Percentiles rank a stretch among this genome's conserved stretches.
phyloP scores from a whole-genome alignment of 2,329 filamentous ascomycete genomes.

The Cordyceps javanica region DNA sequence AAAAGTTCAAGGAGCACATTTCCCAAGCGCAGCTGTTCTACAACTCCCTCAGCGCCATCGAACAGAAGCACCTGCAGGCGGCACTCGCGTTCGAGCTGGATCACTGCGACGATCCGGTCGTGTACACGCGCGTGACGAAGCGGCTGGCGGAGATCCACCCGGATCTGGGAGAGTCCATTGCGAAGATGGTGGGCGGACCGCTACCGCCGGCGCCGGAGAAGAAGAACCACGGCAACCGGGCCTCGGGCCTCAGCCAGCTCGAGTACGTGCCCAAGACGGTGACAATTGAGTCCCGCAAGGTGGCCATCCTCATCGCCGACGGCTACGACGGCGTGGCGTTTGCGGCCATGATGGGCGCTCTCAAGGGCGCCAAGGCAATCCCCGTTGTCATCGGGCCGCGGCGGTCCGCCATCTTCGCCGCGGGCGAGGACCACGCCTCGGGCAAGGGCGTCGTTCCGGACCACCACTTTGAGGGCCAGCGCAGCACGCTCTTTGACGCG shows the following conservation, averaged over 20 bases:
- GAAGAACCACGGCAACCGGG: constrained; percentile 61
- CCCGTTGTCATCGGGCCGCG: constrained; percentile 68
- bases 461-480: constrained; percentile 74
- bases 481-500: constrained; percentile 76
- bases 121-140: constrained; percentile 64
- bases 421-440: constrained; percentile 42
- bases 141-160: constrained; percentile 69
- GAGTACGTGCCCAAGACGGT: constrained; percentile 58
- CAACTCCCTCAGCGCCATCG: constrained; percentile 64
- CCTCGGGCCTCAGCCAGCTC: constrained; percentile 62
- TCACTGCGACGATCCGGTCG: constrained; percentile 72
- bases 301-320: constrained; percentile 72
- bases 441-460: constrained; percentile 58
- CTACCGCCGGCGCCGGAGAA: constrained; percentile 46
- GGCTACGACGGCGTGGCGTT: constrained; percentile 66
- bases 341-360: constrained; percentile 55
- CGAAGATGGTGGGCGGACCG: constrained; percentile 59
- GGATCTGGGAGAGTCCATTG: constrained; percentile 60
- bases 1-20: constrained; percentile 73
- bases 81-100: constrained; percentile 72
- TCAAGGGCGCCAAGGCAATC: constrained; percentile 57
- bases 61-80: constrained; percentile 66
- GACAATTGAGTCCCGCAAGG: constrained; percentile 63
- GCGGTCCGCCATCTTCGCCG: constrained; percentile 59
- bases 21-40: constrained; percentile 78